Base-by-base conservation (phyloP, 2,329 filamentous ascomycete genomes). In the Alternaria sp. region DNA sequence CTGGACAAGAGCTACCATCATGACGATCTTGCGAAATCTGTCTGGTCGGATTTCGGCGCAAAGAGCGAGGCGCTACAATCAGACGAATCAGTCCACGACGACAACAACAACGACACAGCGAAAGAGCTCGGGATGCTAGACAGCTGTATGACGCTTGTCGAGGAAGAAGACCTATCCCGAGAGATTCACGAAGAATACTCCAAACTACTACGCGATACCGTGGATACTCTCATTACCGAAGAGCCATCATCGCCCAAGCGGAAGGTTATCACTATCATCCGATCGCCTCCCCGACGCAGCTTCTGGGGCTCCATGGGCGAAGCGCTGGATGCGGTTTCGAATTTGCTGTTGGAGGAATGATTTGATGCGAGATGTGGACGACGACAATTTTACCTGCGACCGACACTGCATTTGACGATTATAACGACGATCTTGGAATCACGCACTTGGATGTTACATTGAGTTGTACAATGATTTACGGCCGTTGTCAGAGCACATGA, bases 221-320 rank as follows among this genome's bases (percentile, higher is more conserved):
- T 64, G 0, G 50, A 63, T 13, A 64, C 54, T 4, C 60, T 66
- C 23, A 64, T 66, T 3, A 12, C 49, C 3, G 44, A 57, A 19
- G 17, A 28, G 6, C 59, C 25, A 9, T 25, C 23, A 57, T 43
- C 8, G 40, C 44, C 54, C 4, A 28, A 32, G 25, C 49, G 46
- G 11, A 65, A 46, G 51, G 10, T 62, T 21, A 64, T 68, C 23
- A 58, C 57, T 9, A 67, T 67, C 19, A 55, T 68, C 13, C 66
- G 68, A 28, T 57, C 61, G 32, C 67, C 70, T 7, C 54, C 59
- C 19, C 47, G 44, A 49, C 54, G 64, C 2, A 67, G 67, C 54
- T 73, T 75, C 51, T 75, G 72, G 72, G 46, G 60, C 13, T 67
- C 69, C 0, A 54, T 75, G 46, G 69, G 64, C 6, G 68, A 72